Evolutionary conservation across 2,329 filamentous ascomycete species (phyloP), one percentile per base, ranked within the genome.

Genomic region (Calonectria montana): DNA sequence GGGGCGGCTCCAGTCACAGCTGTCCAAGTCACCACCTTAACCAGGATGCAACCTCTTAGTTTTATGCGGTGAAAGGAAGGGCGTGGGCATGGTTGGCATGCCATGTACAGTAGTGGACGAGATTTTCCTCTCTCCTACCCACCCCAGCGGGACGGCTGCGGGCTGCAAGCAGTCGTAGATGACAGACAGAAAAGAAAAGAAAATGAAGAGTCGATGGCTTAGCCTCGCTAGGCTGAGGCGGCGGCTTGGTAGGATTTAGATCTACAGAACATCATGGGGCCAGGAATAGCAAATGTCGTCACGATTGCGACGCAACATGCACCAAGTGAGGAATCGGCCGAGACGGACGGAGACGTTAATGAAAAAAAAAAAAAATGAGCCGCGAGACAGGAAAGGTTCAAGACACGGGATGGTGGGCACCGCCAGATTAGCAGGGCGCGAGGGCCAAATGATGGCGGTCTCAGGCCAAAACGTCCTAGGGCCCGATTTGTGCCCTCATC

Each of bases 1-100:
- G 68, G 39, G 68, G 69, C 63, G 67, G 75, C 67, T 67, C 69
- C 71, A 77, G 69, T 76, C 70, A 53, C 47, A 67, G 45, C 48
- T 55, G 69, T 77, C 72, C 70, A 69, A 72, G 71, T 75, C 73
- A 64, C 67, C 71, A 25, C 35, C 21, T 23, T 16, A 47, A 39
- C 63, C 53, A 31, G 62, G 68, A 70, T 62, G 53, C 68, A 55
- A 70, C 68, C 43, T 70, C 68, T 62, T 61, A 63, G 66, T 66
- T 65, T 66, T 35, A 70, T 70, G 68, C 55, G 37, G 45, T 62
- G 65, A 21, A 69, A 61, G 62, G 23, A 69, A 61, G 62, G 23
- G n/a, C 16, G 57, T 62, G 53, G 53, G 57, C 45, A 43, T 43
- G 57, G 39, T 45, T 59, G 53, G 53, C 53, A 39, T 59, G 53